Evolutionary conservation across 2,329 filamentous ascomycete genomes (phyloP), one percentile per base, ranked within the genome.

Genomic region (Aspergillus sp.): DNA sequence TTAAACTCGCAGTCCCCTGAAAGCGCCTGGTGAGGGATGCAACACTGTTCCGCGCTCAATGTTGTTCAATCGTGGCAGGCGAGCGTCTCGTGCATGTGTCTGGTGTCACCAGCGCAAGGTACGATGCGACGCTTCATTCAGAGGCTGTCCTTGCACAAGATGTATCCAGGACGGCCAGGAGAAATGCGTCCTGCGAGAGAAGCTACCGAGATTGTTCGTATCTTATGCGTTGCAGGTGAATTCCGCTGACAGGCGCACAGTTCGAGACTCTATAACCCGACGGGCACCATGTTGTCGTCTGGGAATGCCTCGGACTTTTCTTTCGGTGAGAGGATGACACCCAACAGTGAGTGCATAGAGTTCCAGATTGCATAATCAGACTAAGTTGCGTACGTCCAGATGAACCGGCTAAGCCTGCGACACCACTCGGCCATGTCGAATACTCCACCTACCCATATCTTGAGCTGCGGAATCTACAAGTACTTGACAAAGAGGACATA

Each of bases 401-500:
- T 45, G 9, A 45, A 5, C 43, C 43, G n/a, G 9, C 10, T 10
- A 41, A 41, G 17, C 16, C 38, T 14, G 13, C 38, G 38, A n/a
- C 38, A 20, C n/a, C 38, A 5, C 11, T 9, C 32, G 38, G 38
- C 38, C 38, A 41, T 41, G 38, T 41, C n/a, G 38, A 41, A 16
- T 41, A 41, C 11, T 41, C 38, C 4, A 4, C 38, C 14, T 51
- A 51, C 42, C 31, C 42, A 7, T 51, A 45, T 17, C 49, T 51
- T 14, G 49, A 51, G 21, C 11, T 51, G 20, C 36, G 40, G 10
- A 51, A 51, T 36, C 29, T 46, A 1, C 31, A 46, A 19, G 32
- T 40, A 4, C 38, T 47, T 3, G 50, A 48, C 25, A 48, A 19
- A 29, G 50, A 52, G 7, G 50, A 52, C 23, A 36, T 52, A 5